phyloP scores from a whole-genome alignment of 1,284 basidiomycete species.

The Grifola frondosa region DNA sequence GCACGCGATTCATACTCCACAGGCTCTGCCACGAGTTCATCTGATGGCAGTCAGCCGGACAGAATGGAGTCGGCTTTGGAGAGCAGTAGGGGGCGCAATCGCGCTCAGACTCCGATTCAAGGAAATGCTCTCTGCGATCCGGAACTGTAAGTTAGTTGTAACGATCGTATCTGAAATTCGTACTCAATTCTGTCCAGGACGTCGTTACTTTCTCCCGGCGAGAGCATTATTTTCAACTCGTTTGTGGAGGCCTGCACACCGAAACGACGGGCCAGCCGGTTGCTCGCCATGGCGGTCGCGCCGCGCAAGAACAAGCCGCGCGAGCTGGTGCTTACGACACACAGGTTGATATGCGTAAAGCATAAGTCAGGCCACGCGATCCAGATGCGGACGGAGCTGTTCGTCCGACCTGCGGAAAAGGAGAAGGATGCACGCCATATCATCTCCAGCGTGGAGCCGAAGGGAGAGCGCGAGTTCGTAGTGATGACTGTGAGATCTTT shows the following conservation, averaged over 20 bases:
- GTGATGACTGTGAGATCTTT: slow-evolving; percentile 53
- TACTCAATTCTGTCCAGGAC: slow-evolving; percentile 37
- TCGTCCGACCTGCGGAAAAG: slow-evolving; percentile 34
- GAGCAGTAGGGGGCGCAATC: slow-evolving; percentile 45
- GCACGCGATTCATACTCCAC: slow-evolving; percentile 34
- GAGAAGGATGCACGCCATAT: slow-evolving; percentile 33
- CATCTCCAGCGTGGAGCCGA: slow-evolving; percentile 50
- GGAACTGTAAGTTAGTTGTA: slow-evolving; percentile 51
- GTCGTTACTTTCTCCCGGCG: slow-evolving; percentile 43
- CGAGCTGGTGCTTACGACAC: slow-evolving; percentile 58
- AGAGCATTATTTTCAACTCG: slow-evolving; percentile 50
- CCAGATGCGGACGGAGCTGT: slow-evolving; percentile 51
- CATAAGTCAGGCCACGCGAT: slow-evolving; percentile 38
- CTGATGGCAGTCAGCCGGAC: slow-evolving; percentile 47
- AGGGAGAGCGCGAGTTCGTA: slow-evolving; percentile 61
- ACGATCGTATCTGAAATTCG: too few relatives aligned
- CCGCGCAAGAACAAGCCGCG: slow-evolving; percentile 53
- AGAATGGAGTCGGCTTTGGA: slow-evolving; percentile 38
- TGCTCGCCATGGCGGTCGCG: slow-evolving; percentile 53
- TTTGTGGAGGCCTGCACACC: slow-evolving; percentile 54
- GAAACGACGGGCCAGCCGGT: slow-evolving; percentile 57
- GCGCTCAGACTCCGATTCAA: slow-evolving; percentile 56
- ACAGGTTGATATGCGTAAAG: slow-evolving; percentile 59
- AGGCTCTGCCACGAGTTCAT: slow-evolving; percentile 44
- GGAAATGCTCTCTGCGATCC: slow-evolving; percentile 44